Evolutionary conservation across 768 basidiomycete species (phyloP).

Genomic region (Arthromyces matolae): DNA sequence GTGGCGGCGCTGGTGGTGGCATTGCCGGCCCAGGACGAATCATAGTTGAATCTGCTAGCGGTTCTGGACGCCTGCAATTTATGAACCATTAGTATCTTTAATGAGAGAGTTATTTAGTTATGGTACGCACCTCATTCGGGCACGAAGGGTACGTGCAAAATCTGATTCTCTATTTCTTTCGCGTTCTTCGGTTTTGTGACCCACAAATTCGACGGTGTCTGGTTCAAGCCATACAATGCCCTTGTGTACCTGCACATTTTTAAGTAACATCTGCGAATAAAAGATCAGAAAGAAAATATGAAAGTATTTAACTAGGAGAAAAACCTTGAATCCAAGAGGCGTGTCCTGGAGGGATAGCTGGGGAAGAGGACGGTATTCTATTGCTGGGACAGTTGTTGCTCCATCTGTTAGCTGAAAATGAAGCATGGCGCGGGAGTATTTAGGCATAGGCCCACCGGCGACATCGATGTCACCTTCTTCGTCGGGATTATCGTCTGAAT

Average conservation of each 20-base stretch:
- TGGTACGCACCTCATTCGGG: conserved; percentile 63
- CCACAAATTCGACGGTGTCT: conserved; percentile 53
- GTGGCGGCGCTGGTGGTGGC: conserved; percentile 12
- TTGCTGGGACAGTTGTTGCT: conserved; percentile 57
- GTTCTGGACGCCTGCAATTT: no score
- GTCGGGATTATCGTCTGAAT: conserved; percentile 32
- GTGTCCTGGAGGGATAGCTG: conserved; percentile 72
- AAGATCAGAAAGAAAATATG: conserved; percentile 1
- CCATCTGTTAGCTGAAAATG: conserved; percentile 78
- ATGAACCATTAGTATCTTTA: no score
- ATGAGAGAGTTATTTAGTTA: conserved; percentile 3
- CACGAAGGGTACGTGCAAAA: conserved; percentile 59
- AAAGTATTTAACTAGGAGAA: conserved; percentile 6
- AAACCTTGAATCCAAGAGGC: conserved; percentile 79
- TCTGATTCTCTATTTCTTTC: conserved; percentile 52
- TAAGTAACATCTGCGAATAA: conserved; percentile 59
- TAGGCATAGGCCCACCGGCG: conserved; percentile 71
- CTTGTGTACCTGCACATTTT: conserved; percentile 60
- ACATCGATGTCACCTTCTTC: conserved; percentile 55
- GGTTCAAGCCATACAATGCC: conserved; percentile 81
- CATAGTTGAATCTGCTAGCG: no score
- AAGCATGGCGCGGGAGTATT: conserved; percentile 80
- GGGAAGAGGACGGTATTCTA: conserved; percentile 71
- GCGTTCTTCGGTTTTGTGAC: conserved; percentile 60
- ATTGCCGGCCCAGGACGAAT: no score